Evolutionary conservation across 176 grass and related monocot species (phyloP).

Genomic region (Raddia distichophylla): DNA sequence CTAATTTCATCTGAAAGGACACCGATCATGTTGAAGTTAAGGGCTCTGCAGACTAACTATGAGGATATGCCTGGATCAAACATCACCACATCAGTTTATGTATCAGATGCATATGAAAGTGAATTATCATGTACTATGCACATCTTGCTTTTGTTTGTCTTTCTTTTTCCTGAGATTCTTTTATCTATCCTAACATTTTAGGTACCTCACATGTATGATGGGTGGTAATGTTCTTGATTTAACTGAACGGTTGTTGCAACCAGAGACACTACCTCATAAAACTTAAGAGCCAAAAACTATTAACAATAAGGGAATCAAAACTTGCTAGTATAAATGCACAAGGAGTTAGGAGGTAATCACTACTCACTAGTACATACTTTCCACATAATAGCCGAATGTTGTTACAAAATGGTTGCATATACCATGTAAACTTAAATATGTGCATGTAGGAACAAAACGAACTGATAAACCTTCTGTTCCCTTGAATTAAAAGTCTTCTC

Average conservation of each 20-base stretch:
- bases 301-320: constrained; percentile 1
- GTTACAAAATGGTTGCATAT: constrained; percentile 29
- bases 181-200: constrained; percentile 17
- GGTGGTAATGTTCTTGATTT: background rate
- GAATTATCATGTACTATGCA: background rate
- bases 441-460: background rate
- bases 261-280: background rate
- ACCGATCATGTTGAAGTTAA: background rate
- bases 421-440: constrained; percentile 9
- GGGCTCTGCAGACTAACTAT: background rate
- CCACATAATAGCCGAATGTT: constrained; percentile 2
- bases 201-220: background rate
- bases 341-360: constrained; percentile 1
- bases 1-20: constrained; percentile 19
- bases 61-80: background rate
- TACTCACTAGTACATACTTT: background rate
- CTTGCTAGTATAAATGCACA: background rate
- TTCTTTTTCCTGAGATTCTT: background rate
- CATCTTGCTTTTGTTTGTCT: background rate
- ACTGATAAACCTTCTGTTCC: background rate
- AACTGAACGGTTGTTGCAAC: background rate
- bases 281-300: background rate
- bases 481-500: background rate
- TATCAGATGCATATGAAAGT: background rate
- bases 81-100: background rate